A percentile compares a stretch with the other conserved stretches of the same genome.
Evolutionary conservation across 1,284 basidiomycete genomes (phyloP).

Genomic region (Lentinula novae-zelandiae): DNA sequence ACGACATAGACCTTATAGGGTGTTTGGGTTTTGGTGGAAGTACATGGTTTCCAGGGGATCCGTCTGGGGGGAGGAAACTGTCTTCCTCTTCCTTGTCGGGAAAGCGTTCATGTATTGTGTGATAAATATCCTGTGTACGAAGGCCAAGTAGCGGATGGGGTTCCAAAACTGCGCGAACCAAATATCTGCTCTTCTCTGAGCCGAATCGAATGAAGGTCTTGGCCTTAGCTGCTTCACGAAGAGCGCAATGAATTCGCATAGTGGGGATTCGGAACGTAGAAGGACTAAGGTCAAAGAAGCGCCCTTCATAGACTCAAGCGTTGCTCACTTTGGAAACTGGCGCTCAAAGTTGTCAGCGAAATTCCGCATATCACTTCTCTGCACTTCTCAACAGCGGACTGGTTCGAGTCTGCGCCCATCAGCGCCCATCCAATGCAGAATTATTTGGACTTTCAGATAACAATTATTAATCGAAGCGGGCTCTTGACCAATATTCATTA

Average conservation of each 20-base stretch:
- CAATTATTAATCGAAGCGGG: too few species aligned
- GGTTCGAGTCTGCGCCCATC: too few species aligned
- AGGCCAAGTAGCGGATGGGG: conserved; percentile 14
- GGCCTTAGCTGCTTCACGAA: neutral
- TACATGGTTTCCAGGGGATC: neutral
- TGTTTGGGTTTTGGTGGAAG: conserved; percentile 10
- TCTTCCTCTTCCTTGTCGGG: conserved; percentile 13
- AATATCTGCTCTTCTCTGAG: conserved; percentile 7
- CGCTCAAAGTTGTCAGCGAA: too few species aligned
- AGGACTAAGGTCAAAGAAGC: neutral
- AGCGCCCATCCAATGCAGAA: too few species aligned
- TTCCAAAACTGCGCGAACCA: conserved; percentile 13
- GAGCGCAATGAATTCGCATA: neutral
- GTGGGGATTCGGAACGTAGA: neutral
- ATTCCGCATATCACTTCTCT: too few species aligned
- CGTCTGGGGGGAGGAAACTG: neutral
- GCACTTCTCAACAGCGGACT: too few species aligned
- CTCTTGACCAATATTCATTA: too few species aligned
- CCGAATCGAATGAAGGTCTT: conserved; percentile 19
- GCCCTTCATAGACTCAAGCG: neutral
- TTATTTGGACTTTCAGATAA: too few species aligned
- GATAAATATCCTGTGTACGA: conserved; percentile 13
- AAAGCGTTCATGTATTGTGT: conserved; percentile 9
- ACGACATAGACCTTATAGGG: conserved; percentile 21
- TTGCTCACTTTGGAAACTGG: too few species aligned